Percentiles rank a stretch among this genome's conserved stretches.
phyloP scores from a whole-genome alignment of 2,329 filamentous ascomycete genomes.

The Aureobasidium sp. region DNA sequence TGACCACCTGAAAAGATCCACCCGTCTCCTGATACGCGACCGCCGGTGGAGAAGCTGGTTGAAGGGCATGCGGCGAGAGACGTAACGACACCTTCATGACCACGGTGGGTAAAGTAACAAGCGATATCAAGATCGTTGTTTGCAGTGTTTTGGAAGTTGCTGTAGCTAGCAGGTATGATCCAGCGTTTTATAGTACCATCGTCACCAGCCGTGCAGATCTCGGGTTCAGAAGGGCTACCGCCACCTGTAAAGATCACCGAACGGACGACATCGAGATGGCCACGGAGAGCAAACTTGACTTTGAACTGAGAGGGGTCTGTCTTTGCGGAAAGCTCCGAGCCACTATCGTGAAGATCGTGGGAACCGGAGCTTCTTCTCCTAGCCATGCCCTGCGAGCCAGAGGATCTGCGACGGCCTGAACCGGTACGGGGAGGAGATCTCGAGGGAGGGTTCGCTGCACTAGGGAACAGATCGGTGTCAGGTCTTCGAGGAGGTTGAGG shows the following conservation, averaged over 20 bases:
- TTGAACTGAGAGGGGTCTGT: conserved; percentile 76
- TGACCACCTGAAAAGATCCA: conserved; percentile 99
- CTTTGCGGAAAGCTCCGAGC: conserved; percentile 40
- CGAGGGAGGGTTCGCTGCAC: conserved; percentile 65
- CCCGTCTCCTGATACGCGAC: conserved; percentile 80
- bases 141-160: conserved; percentile 49
- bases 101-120: conserved; percentile 91
- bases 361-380: conserved; percentile 57
- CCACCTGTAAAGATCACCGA: conserved; percentile 96
- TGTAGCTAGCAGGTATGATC: conserved; percentile 80
- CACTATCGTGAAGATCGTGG: conserved; percentile 52
- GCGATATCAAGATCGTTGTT: conserved; percentile 81
- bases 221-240: conserved; percentile 88
- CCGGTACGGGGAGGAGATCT: conserved; percentile 69
- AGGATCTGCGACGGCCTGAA: conserved; percentile 73
- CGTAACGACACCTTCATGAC: conserved; percentile 85
- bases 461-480: conserved; percentile 82
- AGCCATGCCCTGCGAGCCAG: conserved; percentile 52
- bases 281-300: conserved; percentile 82
- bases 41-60: conserved; percentile 82
- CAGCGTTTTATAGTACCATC: conserved; percentile 95
- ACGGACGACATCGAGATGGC: conserved; percentile 88
- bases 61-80: conserved; percentile 81
- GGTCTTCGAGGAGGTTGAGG: conserved; percentile 58
- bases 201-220: conserved; percentile 93